A percentile compares a stretch with the other conserved stretches of the same genome.
Evolutionary conservation across 108 stramenopile genomes (phyloP).

Genomic region (Fistulifera solaris): DNA sequence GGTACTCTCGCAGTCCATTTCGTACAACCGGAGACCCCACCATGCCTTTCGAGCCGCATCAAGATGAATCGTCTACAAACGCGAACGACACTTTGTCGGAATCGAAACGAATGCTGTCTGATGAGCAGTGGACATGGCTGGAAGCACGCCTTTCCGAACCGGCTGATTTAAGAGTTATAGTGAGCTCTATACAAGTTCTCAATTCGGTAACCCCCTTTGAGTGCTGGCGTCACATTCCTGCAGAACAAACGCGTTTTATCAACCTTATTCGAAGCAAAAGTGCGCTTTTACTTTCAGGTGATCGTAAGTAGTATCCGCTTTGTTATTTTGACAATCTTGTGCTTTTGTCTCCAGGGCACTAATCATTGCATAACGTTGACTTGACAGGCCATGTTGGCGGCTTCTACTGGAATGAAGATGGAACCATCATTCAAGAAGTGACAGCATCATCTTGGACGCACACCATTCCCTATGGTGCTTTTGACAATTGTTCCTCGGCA

Average conservation of each 20-base stretch:
- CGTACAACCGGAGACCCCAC: neutral
- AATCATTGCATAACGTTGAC: too few relatives aligned
- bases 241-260: conserved; percentile 9
- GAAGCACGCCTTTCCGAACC: conserved; percentile 9
- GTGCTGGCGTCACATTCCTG: conserved; percentile 15
- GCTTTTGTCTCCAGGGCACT: too few relatives aligned
- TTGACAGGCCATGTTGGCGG: conserved; percentile 12
- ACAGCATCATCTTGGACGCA: conserved; percentile 23
- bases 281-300: conserved; percentile 15
- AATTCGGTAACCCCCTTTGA: conserved; percentile 8
- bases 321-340: too few relatives aligned
- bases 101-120: conserved; percentile 8
- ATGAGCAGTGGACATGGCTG: conserved; percentile 20
- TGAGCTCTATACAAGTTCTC: conserved; percentile 20
- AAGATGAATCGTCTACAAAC: neutral
- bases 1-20: conserved; percentile 10
- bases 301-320: conserved; percentile 5
- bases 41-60: conserved; percentile 5
- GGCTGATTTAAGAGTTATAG: conserved; percentile 15
- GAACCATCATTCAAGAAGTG: conserved; percentile 8
- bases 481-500: conserved; percentile 10
- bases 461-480: conserved; percentile 10
- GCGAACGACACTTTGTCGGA: neutral
- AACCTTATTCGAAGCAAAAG: conserved; percentile 2
- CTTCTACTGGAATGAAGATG: conserved; percentile 5